Conservation (phyloP, 2,329 filamentous ascomycete species). For the Ascomycota sp. region DNA sequence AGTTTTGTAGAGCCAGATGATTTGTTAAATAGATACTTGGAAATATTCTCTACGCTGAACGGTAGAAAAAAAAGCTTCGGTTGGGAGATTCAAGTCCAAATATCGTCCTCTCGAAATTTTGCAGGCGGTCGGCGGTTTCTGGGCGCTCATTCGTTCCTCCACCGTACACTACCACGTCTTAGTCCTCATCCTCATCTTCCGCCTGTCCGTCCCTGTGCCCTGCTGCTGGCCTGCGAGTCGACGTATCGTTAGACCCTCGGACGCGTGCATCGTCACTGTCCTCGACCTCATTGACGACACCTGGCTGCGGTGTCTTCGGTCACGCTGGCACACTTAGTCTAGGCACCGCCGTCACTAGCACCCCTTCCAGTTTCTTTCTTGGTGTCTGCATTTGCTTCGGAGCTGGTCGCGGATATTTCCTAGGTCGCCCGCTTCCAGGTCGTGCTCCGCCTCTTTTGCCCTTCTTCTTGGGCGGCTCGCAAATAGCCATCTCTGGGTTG, state of each 20-base stretch:
- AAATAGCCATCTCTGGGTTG: slow-evolving; percentile 3
- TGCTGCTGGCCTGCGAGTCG: too few species aligned
- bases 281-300: not conserved
- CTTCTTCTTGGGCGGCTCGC: slow-evolving; percentile 12
- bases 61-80: too few species aligned
- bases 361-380: not conserved
- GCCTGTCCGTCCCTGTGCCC: slow-evolving; percentile 5
- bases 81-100: slow-evolving; percentile 3
- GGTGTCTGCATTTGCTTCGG: slow-evolving; percentile 2
- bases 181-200: slow-evolving; percentile 11
- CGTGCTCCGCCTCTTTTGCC: slow-evolving; percentile 18
- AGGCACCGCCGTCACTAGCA: slow-evolving; percentile 2
- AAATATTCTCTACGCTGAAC: too few species aligned
- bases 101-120: slow-evolving; percentile 15
- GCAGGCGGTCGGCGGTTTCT: slow-evolving; percentile 14
- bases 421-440: slow-evolving; percentile 18
- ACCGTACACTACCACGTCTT: slow-evolving; percentile 12
- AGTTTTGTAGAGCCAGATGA: too few species aligned
- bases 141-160: slow-evolving; percentile 7
- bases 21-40: too few species aligned
- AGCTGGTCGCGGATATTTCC: slow-evolving; percentile 14
- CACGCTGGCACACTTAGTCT: too few species aligned
- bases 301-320: not conserved
- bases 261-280: slow-evolving; percentile 1
- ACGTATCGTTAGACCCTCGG: too few species aligned